Conservation (phyloP, 2,329 filamentous ascomycete species). For the Didymella sp. region DNA sequence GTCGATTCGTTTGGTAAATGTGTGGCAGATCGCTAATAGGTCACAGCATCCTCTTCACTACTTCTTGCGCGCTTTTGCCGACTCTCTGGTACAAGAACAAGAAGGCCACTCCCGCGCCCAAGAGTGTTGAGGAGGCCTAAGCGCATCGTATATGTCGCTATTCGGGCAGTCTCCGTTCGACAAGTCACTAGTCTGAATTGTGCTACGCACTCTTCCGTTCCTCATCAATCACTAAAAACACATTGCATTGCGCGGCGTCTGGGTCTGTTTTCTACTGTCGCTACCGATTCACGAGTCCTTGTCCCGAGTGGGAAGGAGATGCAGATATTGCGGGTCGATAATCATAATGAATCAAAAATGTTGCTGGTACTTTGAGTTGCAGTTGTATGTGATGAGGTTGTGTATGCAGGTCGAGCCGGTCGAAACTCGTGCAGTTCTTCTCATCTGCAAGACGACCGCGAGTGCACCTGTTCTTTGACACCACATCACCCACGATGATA, state of each 20-base stretch:
- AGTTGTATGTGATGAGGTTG: no score
- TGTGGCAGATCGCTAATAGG: conserved; percentile 15
- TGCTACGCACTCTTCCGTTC: neutral
- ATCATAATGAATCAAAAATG: conserved; percentile 22
- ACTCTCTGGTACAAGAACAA: conserved; percentile 59
- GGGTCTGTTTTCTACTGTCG: conserved; percentile 21
- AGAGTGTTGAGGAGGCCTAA: conserved; percentile 44
- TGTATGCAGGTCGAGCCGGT: no score
- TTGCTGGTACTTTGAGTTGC: no score
- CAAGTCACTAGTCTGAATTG: neutral
- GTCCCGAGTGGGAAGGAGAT: neutral
- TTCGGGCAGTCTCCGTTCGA: neutral
- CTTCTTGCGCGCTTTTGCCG: conserved; percentile 54
- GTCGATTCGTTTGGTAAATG: conserved; percentile 29
- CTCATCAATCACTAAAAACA: conserved; percentile 8
- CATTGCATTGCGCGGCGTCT: conserved; percentile 31
- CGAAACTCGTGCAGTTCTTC: no score
- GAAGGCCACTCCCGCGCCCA: conserved; percentile 50
- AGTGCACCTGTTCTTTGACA: no score
- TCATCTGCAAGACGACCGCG: no score
- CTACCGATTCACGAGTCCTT: conserved; percentile 4
- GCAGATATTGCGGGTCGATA: conserved; percentile 19
- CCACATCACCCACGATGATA: no score
- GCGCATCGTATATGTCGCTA: neutral
- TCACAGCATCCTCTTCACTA: conserved; percentile 55